Evolutionary conservation across 1,139 yeast genomes (phyloP).

Genomic region (Spathaspora sp.): DNA sequence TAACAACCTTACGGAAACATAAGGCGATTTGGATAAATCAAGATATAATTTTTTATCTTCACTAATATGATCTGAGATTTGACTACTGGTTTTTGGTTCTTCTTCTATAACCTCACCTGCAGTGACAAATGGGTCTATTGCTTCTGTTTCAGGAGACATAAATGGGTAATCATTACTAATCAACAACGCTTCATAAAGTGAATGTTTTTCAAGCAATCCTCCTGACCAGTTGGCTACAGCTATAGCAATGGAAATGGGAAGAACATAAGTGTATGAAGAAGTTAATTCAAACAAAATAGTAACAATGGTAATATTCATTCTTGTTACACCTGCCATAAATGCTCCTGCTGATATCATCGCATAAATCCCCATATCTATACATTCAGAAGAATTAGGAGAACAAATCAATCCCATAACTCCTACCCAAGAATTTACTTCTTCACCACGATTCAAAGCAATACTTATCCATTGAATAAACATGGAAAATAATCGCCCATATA

Average conservation of each 20-base stretch:
- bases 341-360: slow-evolving; percentile 70
- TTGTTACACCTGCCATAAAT: slow-evolving; percentile 66
- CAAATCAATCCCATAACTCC: slow-evolving; percentile 19
- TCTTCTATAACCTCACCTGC: slow-evolving; percentile 42
- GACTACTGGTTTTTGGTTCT: background rate
- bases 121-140: slow-evolving; percentile 32
- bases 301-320: slow-evolving; percentile 64
- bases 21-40: slow-evolving; percentile 40
- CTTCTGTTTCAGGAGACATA: slow-evolving; percentile 42
- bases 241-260: slow-evolving; percentile 58
- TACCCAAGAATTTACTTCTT: background rate
- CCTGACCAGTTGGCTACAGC: slow-evolving; percentile 63
- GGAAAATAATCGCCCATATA: slow-evolving; percentile 58
- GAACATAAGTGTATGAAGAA: slow-evolving; percentile 58
- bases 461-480: slow-evolving; percentile 45
- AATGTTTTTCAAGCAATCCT: slow-evolving; percentile 49
- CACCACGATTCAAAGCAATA: slow-evolving; percentile 15
- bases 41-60: slow-evolving; percentile 25
- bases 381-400: slow-evolving; percentile 16
- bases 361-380: slow-evolving; percentile 61
- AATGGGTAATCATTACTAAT: slow-evolving; percentile 56
- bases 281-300: slow-evolving; percentile 62
- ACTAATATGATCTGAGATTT: slow-evolving; percentile 7
- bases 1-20: slow-evolving; percentile 32
- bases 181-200: slow-evolving; percentile 53